Conservation (phyloP, 805 yeast genomes). For the Yarrowia bubula region DNA sequence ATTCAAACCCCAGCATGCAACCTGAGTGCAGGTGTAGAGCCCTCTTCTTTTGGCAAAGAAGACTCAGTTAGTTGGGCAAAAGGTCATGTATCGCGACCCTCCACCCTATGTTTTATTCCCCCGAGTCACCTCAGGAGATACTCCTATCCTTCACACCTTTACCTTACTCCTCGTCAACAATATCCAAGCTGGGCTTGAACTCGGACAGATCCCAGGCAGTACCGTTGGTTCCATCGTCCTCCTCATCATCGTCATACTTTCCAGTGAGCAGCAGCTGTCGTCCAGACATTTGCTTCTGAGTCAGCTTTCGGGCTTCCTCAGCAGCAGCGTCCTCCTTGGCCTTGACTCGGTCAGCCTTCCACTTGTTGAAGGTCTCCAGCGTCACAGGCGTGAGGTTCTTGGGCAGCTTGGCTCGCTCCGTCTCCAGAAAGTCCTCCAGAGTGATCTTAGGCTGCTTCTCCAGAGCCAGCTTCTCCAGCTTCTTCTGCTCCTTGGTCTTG, state of each 20-base stretch:
- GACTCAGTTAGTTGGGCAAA: background rate
- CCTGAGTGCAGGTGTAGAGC: background rate
- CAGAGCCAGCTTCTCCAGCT: slow-evolving; percentile 78
- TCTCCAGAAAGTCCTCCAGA: slow-evolving; percentile 91
- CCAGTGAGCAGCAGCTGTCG: slow-evolving; percentile 44
- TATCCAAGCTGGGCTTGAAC: slow-evolving; percentile 24
- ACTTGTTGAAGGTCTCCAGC: slow-evolving; percentile 68
- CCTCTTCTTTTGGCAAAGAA: background rate
- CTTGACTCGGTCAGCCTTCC: slow-evolving; percentile 73
- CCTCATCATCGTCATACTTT: slow-evolving; percentile 39
- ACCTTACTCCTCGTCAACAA: slow-evolving; percentile 1
- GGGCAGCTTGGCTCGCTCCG: slow-evolving; percentile 85
- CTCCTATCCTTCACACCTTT: background rate
- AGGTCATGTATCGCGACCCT: background rate
- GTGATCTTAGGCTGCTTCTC: slow-evolving; percentile 88
- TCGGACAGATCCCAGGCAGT: slow-evolving; percentile 26
- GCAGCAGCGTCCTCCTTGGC: slow-evolving; percentile 45
- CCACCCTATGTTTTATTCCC: too few species aligned
- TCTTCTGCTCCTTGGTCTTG: slow-evolving; percentile 94
- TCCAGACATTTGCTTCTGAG: slow-evolving; percentile 37
- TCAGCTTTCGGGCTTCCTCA: slow-evolving; percentile 45
- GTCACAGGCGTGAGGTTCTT: slow-evolving; percentile 79
- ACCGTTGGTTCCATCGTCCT: slow-evolving; percentile 34
- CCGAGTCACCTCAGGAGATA: too few species aligned
- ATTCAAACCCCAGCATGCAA: background rate